Base-by-base conservation (phyloP, 2,329 filamentous ascomycete species). In the Fusarium liriodendri region DNA sequence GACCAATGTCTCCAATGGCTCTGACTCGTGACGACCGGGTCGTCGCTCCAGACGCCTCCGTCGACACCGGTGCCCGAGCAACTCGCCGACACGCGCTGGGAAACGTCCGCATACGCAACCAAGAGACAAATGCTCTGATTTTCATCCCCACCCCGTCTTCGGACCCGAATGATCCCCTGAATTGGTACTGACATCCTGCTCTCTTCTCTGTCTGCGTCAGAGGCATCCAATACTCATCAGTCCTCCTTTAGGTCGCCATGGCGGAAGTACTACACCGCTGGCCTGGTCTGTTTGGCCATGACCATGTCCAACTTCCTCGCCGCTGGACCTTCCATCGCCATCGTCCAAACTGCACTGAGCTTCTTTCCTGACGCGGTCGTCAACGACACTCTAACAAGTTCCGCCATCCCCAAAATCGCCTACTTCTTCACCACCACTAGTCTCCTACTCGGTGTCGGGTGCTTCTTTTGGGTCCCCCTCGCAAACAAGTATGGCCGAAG, bases 291-390 rank as follows among this genome's bases (percentile, higher is more conserved):
- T 76, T 69, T 86, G 5, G 87, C 88, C 62, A 89, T 90, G 82
- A 82, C 88, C 69, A 84, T 89, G 79, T 88, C 84, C 80, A 90
- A 89, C 78, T 89, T 89, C 71, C 79, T 90, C 6, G 87, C 88
- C 0, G 88, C 87, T n/a, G 88, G 85, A 0, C 88, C 88, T 4
- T 84, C 85, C 4, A 85, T 89, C 33, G 87, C 86, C 63, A 86
- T 90, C 45, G 79, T 86, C 13, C 74, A 83, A 4, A 87, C 85
- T 6, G 84, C 87, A 5, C 71, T 83, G 9, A 82, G 84, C 68
- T 88, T 88, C 79, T 87, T 86, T 67, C 85, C 85, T 4, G 74
- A 79, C 4, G 74, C 81, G 16, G 71, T 78, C 5, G 73, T 80
- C 8, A 70, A 75, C 16, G 67, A 67, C 52, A 77, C 79, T 20